Base-by-base conservation (phyloP, 345 rosid species). In the Citrus trifoliata region DNA sequence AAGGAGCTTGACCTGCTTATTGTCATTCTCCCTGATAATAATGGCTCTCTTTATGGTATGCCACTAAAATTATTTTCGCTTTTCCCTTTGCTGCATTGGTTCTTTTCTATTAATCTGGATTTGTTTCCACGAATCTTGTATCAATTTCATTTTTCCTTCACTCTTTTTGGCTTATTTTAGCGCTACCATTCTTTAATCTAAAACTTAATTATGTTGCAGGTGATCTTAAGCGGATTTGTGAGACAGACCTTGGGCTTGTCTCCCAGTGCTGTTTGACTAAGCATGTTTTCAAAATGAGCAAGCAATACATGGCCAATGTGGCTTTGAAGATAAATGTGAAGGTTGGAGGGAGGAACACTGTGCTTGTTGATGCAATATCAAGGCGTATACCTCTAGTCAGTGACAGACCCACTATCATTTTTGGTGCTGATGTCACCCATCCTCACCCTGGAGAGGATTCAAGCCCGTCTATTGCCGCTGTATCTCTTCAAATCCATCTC, bases 391-490 rank as follows among this genome's bases (percentile, higher is more conserved):
- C 99, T 84, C 86, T 97, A 25, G 99, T 97, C 73, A 94, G 98
- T 59, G 99, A 97, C 61, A 81, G 93, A 0, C 99, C 98, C 3
- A 97, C 99, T 24, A 93, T 97, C 37, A 97, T 97, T 71, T 97
- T 97, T 87, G 99, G 99, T 33, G 99, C 99, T 69, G 99, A 97
- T 87, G 99, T 97, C n/a, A 97, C 99, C 30, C 99, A 97, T 83
- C 99, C 99, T 65, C 98, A 97, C 77, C 98, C 98, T 24, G 99
- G 99, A 59, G 99, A 97, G 78, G 99, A 97, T 80, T 92, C 99
- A 12, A 94, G 98, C 84, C 99, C 99, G n/a, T 97, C 99, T 4
- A 97, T 97, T 72, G 99, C 98, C 33, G 99, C 99, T 67, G 99
- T 97, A 90, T 76, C 88, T 1, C 75, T 56, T 42, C 8, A 4